Evolutionary conservation across 1,284 basidiomycete species (phyloP), one percentile per base, ranked within the genome.

Genomic region (Cystobasidiaceae sp.): DNA sequence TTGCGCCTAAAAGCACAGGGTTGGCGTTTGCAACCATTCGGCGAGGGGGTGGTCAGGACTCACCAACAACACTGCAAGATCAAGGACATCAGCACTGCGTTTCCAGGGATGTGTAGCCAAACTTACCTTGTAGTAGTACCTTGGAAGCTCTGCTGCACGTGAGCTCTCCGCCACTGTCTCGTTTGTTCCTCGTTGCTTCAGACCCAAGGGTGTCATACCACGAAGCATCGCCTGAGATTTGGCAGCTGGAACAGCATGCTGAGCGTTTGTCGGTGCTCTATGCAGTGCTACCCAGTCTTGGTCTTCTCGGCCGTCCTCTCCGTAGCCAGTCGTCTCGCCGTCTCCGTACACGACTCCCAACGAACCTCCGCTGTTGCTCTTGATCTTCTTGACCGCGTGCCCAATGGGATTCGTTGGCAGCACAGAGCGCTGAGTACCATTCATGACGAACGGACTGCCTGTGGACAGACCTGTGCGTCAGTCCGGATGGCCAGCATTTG

Each of bases 1-100:
- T 86, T 88, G 25, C 90, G 82, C 67, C 67, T 64, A 33, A 33
- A 44, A 5, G 37, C 17, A 19, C 19, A 41, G 32, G 59, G 34
- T 39, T 25, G 32, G 11, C 23, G 50, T 33, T 39, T 49, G 21
- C 58, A 32, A 25, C 23, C 9, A 17, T 44, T 23, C 25, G 19
- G 15, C 19, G 25, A 23, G 25, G 37, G 37, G 7, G 43, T 44
- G 25, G 25, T 19, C 43, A 44, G 25, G 43, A 23, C 43, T 23
- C 11, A 39, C 9, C 11, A 39, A n/a, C 9, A 39, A n/a, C 9
- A 9, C 37, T 9, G 37, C 37, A 39, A 9, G 37, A 11, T n/a
- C 9, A n/a, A n/a, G 11, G 11, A 39, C 9, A n/a, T 39, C 11
- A 9, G 37, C n/a, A 9, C 9, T 11, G 11, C 9, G 37, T n/a